These are phyloP conservation scores for Acacia melanoxylon DNA, from an alignment of 306 rosid genomes.

Conservation along the genomic window DNA sequence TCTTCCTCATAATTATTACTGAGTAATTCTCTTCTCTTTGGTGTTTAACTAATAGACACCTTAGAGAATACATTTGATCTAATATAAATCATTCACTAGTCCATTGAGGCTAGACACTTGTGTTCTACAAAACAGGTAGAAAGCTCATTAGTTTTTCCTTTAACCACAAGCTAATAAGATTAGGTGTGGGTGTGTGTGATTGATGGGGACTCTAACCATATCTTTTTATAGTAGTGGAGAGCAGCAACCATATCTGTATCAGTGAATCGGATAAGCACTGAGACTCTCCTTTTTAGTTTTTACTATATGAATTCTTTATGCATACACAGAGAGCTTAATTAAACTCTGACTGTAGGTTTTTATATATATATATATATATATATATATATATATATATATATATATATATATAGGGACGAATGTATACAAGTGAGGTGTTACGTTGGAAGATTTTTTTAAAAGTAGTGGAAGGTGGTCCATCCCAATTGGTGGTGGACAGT, in stretches of 20 bases:
- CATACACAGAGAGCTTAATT: not conserved
- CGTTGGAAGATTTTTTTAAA: not conserved
- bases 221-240: conserved; percentile 10
- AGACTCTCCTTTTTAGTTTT: conserved; percentile 9
- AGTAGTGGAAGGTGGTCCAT: conserved; percentile 28
- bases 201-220: conserved; percentile 4
- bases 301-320: conserved; percentile 18
- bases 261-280: conserved; percentile 42
- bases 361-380: conserved; percentile 1
- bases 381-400: conserved; percentile 2
- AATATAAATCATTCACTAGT: too few species aligned
- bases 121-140: too few species aligned
- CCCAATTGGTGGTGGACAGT: conserved; percentile 16
- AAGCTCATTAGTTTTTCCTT: not conserved
- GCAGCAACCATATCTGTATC: conserved; percentile 27
- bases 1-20: too few species aligned
- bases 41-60: too few species aligned
- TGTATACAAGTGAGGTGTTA: not conserved
- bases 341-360: not conserved
- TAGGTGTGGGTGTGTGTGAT: not conserved
- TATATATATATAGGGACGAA: conserved; percentile 3
- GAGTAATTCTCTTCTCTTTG: too few species aligned
- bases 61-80: too few species aligned
- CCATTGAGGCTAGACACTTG: too few species aligned
- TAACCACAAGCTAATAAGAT: not conserved